A percentile compares a stretch with the other conserved stretches of the same genome.
phyloP scores from a whole-genome alignment of 2,329 filamentous ascomycete genomes.

The Coniochaeta ligniaria region DNA sequence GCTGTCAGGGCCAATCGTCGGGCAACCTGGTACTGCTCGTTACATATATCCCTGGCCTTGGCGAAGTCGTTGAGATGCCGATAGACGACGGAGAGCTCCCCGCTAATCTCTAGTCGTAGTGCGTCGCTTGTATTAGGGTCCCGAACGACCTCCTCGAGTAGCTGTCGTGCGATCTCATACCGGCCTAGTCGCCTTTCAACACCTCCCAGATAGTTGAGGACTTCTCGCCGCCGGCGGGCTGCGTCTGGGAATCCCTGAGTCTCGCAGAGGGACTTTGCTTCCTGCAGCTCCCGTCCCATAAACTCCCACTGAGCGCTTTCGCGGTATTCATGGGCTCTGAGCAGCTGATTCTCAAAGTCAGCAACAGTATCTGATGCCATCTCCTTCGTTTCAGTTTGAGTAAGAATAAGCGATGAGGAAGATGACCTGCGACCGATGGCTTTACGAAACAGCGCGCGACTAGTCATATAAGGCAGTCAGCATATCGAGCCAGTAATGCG shows the following conservation, averaged over 20 bases:
- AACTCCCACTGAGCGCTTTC: background rate
- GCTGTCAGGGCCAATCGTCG: slow-evolving; percentile 13
- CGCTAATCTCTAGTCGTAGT: slow-evolving; percentile 14
- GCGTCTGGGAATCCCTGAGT: background rate
- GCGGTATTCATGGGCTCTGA: background rate
- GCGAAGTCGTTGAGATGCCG: slow-evolving; percentile 20
- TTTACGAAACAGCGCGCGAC: no score
- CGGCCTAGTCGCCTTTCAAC: slow-evolving; percentile 22
- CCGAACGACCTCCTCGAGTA: slow-evolving; percentile 14
- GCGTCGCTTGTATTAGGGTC: slow-evolving; percentile 7
- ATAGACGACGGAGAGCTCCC: slow-evolving; percentile 25
- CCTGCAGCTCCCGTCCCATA: background rate
- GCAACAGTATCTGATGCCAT: background rate
- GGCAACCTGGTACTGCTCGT: slow-evolving; percentile 20
- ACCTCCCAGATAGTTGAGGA: slow-evolving; percentile 17
- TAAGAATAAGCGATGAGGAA: no score
- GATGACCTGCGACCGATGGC: no score
- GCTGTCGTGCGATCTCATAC: slow-evolving; percentile 15
- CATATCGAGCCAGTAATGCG: background rate
- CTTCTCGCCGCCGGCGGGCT: background rate
- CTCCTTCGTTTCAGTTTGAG: no score
- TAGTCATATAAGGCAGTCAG: background rate
- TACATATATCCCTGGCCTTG: slow-evolving; percentile 18
- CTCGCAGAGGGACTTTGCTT: background rate
- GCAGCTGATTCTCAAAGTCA: background rate